A percentile compares a stretch with the other conserved stretches of the same genome.
These are phyloP conservation scores for Amanita muscaria DNA, from an alignment of 768 basidiomycete species.

Conservation along the genomic window DNA sequence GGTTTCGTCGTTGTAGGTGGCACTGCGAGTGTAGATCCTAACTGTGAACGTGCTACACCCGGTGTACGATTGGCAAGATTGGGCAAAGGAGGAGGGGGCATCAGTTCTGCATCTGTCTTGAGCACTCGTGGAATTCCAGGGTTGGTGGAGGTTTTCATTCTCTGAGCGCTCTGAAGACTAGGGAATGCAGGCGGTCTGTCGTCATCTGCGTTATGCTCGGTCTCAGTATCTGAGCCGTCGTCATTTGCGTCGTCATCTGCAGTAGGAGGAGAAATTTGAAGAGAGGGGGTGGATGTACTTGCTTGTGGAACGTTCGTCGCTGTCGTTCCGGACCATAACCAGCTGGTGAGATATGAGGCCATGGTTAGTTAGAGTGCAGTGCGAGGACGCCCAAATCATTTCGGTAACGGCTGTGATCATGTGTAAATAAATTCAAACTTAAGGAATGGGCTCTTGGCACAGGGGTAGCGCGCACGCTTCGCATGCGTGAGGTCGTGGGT, in stretches of 20 bases:
- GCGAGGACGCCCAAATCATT: no score
- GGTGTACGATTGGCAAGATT: constrained; percentile 31
- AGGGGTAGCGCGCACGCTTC: constrained; percentile 58
- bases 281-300: constrained; percentile 6
- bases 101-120: constrained; percentile 39
- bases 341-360: constrained; percentile 54
- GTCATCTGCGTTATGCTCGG: constrained; percentile 31
- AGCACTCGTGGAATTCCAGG: neutral
- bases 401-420: no score
- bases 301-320: constrained; percentile 13
- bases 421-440: no score
- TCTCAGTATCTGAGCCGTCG: constrained; percentile 26
- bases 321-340: constrained; percentile 37
- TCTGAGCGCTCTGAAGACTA: constrained; percentile 61
- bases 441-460: constrained; percentile 43
- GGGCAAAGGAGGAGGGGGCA: constrained; percentile 46
- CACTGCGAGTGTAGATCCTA: constrained; percentile 38
- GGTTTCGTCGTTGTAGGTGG: constrained; percentile 58
- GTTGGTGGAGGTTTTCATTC: constrained; percentile 26
- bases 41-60: constrained; percentile 18
- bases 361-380: constrained; percentile 27
- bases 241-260: constrained; percentile 35
- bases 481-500: constrained; percentile 55
- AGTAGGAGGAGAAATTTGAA: constrained; percentile 31
- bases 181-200: constrained; percentile 72